Base-by-base conservation (phyloP, 371 early-diverging fungal species). In the Mortierella sp. region DNA sequence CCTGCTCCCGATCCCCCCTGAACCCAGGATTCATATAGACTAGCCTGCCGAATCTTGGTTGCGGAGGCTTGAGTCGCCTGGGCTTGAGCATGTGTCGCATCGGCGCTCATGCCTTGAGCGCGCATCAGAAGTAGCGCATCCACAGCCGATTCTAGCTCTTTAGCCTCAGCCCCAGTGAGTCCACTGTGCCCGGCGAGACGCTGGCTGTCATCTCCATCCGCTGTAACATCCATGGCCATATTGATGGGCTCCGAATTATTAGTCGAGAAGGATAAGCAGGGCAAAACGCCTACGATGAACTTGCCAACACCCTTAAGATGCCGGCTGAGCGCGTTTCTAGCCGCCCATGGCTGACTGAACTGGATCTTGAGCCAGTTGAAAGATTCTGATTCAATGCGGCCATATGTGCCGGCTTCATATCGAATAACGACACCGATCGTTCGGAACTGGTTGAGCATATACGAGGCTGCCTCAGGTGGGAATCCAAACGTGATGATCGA, bases 361-460 rank as follows among this genome's bases (percentile, higher is more conserved):
- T 64, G 63, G 21, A 75, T 69, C 61, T 68, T 68, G 49, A 75
- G 64, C 69, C 70, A 75, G 53, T 75, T 69, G 43, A 75, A 68
- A 6, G 70, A 68, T 23, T 64, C 69, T 19, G 59, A 50, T 6
- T 47, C 46, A 0, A 60, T 54, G 15, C 39, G 54, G 15, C 69
- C 69, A 60, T 75, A 64, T n/a, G 27, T 47, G 31, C 76, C 76
- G 17, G 76, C 42, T 46, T 64, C 63, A 24, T 64, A 63, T 5
- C 56, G 60, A 11, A 23, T 41, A 31, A 75, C 51, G n/a, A 52
- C 50, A n/a, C 76, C 76, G 50, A 75, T 69, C 0, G 62, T 31
- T 23, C 61, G 60, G 69, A 75, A 75, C 8, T 75, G 64, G 30
- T 75, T 67, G 43, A 75, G 46, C 37, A 75, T 52, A 23, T 63